phyloP scores from a whole-genome alignment of 208 protist genomes.

The Crithidia mellificae region DNA sequence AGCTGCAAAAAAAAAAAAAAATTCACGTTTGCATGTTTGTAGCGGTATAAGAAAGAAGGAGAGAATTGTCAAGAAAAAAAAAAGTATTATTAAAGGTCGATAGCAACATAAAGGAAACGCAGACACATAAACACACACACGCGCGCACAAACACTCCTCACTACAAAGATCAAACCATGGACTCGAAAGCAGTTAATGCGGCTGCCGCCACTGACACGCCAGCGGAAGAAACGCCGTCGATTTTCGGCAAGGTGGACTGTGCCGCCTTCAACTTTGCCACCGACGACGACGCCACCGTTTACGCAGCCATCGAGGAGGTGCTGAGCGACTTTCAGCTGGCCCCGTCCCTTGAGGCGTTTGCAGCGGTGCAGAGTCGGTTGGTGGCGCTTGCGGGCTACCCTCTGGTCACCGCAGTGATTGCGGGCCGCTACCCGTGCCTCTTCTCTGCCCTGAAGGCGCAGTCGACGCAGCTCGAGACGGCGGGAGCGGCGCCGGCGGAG shows the following conservation, averaged over 20 bases:
- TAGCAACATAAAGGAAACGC: too few species aligned
- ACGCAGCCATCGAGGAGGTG: conserved; percentile 18
- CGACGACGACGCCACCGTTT: conserved; percentile 25
- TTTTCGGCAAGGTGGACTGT: conserved; percentile 25
- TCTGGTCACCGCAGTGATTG: conserved; percentile 22
- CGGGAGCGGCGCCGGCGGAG: background rate
- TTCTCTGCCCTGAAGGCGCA: conserved; percentile 20
- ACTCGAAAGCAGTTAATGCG: background rate
- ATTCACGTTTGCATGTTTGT: too few species aligned
- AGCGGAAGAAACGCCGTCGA: background rate
- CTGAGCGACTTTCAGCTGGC: conserved; percentile 8
- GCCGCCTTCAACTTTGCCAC: conserved; percentile 16
- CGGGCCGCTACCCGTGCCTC: conserved; percentile 25
- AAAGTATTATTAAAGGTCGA: too few species aligned
- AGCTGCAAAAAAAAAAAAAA: too few species aligned
- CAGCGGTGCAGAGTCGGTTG: conserved; percentile 15
- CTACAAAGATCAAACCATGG: background rate
- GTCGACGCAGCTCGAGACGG: background rate
- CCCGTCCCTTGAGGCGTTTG: conserved; percentile 7
- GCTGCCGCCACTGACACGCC: background rate
- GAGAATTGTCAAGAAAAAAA: too few species aligned
- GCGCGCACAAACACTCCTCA: conserved; percentile 1
- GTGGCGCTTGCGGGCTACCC: conserved; percentile 18
- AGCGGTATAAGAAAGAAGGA: too few species aligned
- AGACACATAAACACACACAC: conserved; percentile 15